Percentiles rank a stretch among this genome's conserved stretches.
These are phyloP conservation scores for Syzygium grande DNA, from an alignment of 345 rosid genomes.

Conservation along the genomic window DNA sequence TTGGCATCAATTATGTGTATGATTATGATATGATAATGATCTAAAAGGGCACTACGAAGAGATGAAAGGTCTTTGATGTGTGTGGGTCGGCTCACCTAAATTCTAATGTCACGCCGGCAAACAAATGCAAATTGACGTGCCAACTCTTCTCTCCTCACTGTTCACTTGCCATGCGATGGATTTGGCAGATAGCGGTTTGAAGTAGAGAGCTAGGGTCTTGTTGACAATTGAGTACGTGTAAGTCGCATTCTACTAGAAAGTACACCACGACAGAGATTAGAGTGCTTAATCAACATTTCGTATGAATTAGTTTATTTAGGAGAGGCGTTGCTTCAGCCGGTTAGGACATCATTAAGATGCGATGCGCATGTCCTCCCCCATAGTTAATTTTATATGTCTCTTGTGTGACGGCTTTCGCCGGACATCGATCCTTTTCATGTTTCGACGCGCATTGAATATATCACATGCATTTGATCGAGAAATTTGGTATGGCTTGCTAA, in stretches of 20 bases:
- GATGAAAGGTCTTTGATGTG: not conserved
- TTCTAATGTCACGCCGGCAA: not conserved
- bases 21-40: not conserved
- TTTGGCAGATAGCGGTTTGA: not conserved
- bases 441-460: not conserved
- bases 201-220: not conserved
- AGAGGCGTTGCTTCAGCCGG: not conserved
- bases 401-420: not conserved
- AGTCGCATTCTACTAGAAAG: not conserved
- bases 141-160: not conserved
- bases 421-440: not conserved
- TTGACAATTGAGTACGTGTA: not conserved
- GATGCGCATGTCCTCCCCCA: not conserved
- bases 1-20: not conserved
- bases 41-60: not conserved
- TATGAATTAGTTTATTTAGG: not conserved
- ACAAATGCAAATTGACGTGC: not conserved
- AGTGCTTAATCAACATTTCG: not conserved
- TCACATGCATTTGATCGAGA: not conserved
- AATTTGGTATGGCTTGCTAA: not conserved
- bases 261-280: not conserved
- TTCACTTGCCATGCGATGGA: not conserved
- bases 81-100: not conserved
- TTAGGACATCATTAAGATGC: not conserved
- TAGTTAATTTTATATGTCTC: not conserved